Conservation (phyloP, 305 asterid species). For the Withania somnifera region DNA sequence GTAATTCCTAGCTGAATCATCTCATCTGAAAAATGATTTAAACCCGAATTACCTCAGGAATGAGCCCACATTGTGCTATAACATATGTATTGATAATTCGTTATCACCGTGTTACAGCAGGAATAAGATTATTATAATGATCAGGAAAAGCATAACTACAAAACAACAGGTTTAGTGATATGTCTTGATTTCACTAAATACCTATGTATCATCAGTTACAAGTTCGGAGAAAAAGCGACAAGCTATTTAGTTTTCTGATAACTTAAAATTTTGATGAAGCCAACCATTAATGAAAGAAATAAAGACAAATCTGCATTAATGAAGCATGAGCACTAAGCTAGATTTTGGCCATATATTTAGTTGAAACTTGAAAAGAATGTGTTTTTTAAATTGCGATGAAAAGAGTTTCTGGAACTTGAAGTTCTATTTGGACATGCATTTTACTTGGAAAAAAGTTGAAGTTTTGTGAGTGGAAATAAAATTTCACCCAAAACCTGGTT, state of each 20-base stretch:
- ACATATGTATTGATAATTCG: neutral
- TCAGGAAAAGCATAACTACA: neutral
- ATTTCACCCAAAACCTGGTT: too few species aligned
- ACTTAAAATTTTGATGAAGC: neutral
- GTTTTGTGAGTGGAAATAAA: too few species aligned
- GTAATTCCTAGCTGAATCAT: neutral
- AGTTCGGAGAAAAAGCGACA: neutral
- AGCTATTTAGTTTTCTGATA: neutral
- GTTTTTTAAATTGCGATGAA: too few species aligned
- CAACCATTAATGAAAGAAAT: neutral
- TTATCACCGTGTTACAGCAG: neutral
- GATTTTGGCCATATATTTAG: too few species aligned
- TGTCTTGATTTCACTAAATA: neutral
- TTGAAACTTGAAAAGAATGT: too few species aligned
- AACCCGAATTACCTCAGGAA: neutral
- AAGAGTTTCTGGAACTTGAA: too few species aligned
- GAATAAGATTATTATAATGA: neutral
- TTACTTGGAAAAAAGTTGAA: too few species aligned
- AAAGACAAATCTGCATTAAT: too few species aligned
- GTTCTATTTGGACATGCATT: too few species aligned
- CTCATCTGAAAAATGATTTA: neutral
- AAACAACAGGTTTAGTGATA: neutral
- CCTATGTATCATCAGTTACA: neutral
- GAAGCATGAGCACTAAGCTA: neutral
- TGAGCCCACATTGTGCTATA: too few species aligned